Conservation (phyloP, 441 rosid species). For the Gossypium davidsonii region DNA sequence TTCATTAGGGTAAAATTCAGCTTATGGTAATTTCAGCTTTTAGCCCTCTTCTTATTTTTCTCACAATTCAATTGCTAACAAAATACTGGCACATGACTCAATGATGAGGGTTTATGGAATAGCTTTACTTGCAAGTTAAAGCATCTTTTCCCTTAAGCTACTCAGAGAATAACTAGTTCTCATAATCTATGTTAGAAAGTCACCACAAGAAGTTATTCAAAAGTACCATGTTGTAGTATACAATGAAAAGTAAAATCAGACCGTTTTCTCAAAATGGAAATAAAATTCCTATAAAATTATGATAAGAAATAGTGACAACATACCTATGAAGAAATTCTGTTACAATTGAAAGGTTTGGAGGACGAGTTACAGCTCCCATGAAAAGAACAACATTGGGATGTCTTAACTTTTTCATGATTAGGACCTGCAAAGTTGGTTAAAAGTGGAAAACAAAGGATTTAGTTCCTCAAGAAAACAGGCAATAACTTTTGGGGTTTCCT, state of each 20-base stretch:
- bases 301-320: constrained; percentile 10
- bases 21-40: constrained; percentile 6
- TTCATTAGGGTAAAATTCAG: background rate
- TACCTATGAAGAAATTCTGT: constrained; percentile 84
- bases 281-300: background rate
- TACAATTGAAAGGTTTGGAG: constrained; percentile 68
- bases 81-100: background rate
- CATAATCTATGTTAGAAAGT: background rate
- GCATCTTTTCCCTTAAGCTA: background rate
- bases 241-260: background rate
- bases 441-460: background rate
- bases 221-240: background rate
- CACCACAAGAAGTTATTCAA: background rate
- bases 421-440: constrained; percentile 34
- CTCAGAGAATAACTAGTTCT: background rate
- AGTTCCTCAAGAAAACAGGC: background rate
- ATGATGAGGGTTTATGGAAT: background rate
- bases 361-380: constrained; percentile 81
- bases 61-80: background rate
- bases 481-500: background rate
- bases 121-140: background rate
- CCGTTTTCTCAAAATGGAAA: background rate
- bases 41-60: background rate
- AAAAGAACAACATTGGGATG: constrained; percentile 82
- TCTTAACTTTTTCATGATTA: constrained; percentile 56